phyloP scores from a whole-genome alignment of 768 basidiomycete species.

The Termitomyces sp. region DNA sequence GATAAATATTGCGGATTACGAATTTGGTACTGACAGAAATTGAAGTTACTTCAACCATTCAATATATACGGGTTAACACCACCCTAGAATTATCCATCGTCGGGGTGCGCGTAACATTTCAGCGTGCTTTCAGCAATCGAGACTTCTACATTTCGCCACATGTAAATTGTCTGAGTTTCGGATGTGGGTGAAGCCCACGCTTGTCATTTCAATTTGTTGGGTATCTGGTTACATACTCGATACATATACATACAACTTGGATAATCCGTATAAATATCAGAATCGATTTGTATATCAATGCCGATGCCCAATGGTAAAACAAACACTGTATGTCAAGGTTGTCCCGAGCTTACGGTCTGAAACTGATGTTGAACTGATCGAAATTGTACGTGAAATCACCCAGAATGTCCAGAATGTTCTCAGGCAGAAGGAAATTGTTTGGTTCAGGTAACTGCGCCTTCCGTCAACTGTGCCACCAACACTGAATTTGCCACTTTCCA shows the following conservation, averaged over 20 bases:
- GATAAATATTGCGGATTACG: neutral
- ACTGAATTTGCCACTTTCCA: constrained; percentile 8
- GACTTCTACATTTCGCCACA: neutral
- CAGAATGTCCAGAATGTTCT: constrained; percentile 9
- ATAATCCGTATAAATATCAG: neutral
- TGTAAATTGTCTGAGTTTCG: neutral
- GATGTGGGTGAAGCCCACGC: neutral
- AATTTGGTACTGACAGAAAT: neutral
- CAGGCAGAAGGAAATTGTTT: constrained; percentile 8
- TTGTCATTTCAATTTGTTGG: neutral
- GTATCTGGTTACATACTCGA: neutral
- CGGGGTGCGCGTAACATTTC: neutral
- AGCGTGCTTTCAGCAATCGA: neutral
- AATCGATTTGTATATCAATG: neutral
- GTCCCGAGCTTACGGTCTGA: neutral
- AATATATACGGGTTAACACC: neutral
- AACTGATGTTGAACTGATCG: constrained; percentile 6
- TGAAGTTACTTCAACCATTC: no score
- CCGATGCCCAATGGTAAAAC: neutral
- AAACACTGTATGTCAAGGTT: neutral
- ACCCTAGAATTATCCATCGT: neutral
- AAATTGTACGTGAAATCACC: neutral
- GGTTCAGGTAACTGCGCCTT: constrained; percentile 9
- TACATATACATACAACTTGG: no score
- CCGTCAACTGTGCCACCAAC: constrained; percentile 12